Base-by-base conservation (phyloP, 2,329 filamentous ascomycete genomes). In the Neurospora crassa region DNA sequence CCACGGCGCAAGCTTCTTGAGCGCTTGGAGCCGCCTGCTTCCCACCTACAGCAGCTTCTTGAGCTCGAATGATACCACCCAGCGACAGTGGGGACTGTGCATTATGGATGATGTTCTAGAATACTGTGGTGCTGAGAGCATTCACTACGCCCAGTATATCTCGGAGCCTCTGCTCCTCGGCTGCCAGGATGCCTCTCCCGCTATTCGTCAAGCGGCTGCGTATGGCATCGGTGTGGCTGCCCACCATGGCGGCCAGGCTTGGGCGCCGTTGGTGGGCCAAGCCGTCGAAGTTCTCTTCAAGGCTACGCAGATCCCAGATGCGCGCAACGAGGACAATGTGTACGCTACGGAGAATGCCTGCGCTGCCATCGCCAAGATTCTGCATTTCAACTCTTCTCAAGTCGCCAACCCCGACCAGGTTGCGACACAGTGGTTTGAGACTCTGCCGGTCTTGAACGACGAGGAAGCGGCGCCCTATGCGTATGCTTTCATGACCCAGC, bases 101-200 rank as follows among this genome's bases (percentile, higher is more conserved):
- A 97, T 99, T 76, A 93, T 97, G 86, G 96, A 99, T 78, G 96
- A 99, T 80, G 95, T 99, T 43, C 87, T 99, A 43, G 96, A 99
- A 80, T 99, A 98, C 84, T 98, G 94, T 79, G 94, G 95, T 0
- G 87, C 91, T 0, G 90, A 97, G 76, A 96, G 93, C 77, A 95
- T 91, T 84, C 89, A 91, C 75, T 99, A 97, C 80, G 90, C 91
- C 78, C 88, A 90, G 76, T 90, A 94, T 78, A 97, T 99, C 77
- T 90, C 94, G 71, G 90, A 94, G 77, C 94, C 96, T 12, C 87
- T 99, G 47, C 86, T 97, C 67, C 89, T 92, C 72, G 96, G 96
- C 67, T 93, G 97, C 84, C 89, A 89, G 77, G 95, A 98, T 77
- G 83, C 90, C 40, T 93, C 94, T 41, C 91, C 96, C 14, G 94